Evolutionary conservation across 371 early-diverging fungal species (phyloP).

Genomic region (Entomophthora muscae): DNA sequence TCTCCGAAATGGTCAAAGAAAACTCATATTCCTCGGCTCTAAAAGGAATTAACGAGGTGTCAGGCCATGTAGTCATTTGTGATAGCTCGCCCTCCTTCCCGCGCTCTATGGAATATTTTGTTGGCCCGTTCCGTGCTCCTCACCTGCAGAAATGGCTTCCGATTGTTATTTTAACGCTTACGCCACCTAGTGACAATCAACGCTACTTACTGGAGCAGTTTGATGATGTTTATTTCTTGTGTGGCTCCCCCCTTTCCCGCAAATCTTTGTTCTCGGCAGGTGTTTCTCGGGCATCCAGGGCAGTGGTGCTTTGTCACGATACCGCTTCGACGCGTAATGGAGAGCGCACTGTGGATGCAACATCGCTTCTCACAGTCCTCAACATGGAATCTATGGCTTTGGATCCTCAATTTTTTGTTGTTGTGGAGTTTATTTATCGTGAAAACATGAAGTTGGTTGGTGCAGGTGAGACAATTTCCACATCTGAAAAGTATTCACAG

Average conservation of each 20-base stretch:
- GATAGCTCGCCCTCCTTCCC: conserved; percentile 5
- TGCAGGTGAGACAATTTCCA: conserved; percentile 22
- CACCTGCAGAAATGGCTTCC: conserved; percentile 12
- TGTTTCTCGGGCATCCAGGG: conserved; percentile 25
- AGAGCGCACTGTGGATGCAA: conserved; percentile 30
- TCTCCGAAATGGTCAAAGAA: conserved; percentile 7
- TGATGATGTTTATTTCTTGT: conserved; percentile 27
- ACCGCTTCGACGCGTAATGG: conserved; percentile 9
- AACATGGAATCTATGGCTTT: conserved; percentile 42
- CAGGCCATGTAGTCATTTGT: conserved; percentile 6
- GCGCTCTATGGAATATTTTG: conserved; percentile 7
- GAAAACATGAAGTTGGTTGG: conserved; percentile 57
- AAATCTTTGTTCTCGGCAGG: conserved; percentile 31
- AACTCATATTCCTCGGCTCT: neutral
- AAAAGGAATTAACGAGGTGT: neutral
- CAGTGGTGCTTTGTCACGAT: conserved; percentile 30
- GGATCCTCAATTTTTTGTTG: conserved; percentile 27
- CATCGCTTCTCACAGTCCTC: conserved; percentile 34
- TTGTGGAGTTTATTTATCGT: conserved; percentile 41
- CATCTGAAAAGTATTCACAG: conserved; percentile 27
- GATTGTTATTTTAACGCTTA: conserved; percentile 35
- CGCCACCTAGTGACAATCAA: conserved; percentile 19
- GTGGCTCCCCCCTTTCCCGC: conserved; percentile 33
- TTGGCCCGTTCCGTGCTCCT: neutral
- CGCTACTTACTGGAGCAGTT: conserved; percentile 22